phyloP scores from a whole-genome alignment of 2,329 filamentous ascomycete genomes.

The Trichoderma koningiopsis region DNA sequence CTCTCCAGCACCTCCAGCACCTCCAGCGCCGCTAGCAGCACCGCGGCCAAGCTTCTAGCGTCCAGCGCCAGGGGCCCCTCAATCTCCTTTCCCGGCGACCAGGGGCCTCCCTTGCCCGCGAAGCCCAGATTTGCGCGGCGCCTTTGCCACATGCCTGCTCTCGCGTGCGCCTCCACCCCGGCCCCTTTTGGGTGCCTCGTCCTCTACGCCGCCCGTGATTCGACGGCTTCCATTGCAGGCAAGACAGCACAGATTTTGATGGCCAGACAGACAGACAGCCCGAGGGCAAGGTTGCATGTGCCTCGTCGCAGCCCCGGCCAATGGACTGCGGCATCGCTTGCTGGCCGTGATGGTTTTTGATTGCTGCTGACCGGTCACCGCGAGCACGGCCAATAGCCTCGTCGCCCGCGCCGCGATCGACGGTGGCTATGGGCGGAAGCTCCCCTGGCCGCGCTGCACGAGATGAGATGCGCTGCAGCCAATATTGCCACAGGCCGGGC shows the following conservation, averaged over 20 bases:
- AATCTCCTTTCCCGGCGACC: slow-evolving; percentile 9
- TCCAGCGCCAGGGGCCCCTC: slow-evolving; percentile 6
- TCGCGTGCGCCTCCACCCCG: slow-evolving; percentile 22
- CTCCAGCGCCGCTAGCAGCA: not conserved
- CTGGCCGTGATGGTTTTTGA: not conserved
- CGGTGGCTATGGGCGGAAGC: not conserved
- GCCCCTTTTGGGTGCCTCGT: not conserved
- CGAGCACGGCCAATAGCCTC: not conserved
- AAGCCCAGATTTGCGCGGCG: not conserved
- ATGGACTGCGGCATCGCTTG: not conserved
- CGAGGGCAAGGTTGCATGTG: not conserved
- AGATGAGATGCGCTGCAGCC: not conserved
- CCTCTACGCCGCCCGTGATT: not conserved
- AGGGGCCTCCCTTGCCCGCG: slow-evolving; percentile 1
- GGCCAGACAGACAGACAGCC: too few relatives aligned
- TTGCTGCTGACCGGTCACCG: not conserved
- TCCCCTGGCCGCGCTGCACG: not conserved
- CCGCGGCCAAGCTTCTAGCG: not conserved
- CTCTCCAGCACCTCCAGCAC: not conserved
- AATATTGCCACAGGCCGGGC: not conserved
- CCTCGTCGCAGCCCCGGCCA: not conserved
- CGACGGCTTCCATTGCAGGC: not conserved
- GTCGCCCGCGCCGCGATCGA: not conserved
- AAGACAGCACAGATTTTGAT: not conserved
- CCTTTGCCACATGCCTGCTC: slow-evolving; percentile 16